Percentiles rank a stretch among this genome's conserved stretches.
These are phyloP conservation scores for Bryoglossum gracile DNA, from an alignment of 495 filamentous ascomycete genomes.

Conservation along the genomic window DNA sequence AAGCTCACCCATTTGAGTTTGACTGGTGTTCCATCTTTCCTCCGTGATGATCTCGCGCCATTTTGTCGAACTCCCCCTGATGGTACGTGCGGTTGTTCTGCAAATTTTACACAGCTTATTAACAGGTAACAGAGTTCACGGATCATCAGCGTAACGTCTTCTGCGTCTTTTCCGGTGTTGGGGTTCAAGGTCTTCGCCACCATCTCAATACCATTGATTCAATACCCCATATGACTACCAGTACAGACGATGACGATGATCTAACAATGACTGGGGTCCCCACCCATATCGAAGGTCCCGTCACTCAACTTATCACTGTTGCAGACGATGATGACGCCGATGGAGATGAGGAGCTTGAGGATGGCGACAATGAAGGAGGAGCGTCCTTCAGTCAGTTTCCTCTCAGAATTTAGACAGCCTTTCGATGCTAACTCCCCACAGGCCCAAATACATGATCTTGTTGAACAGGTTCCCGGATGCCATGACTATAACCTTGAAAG, in stretches of 20 bases:
- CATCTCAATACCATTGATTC: constrained; percentile 55
- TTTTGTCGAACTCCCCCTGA: constrained; percentile 84
- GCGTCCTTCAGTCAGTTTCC: constrained; percentile 4
- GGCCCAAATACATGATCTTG: too few species aligned
- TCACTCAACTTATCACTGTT: constrained; percentile 43
- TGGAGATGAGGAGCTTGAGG: constrained; percentile 29
- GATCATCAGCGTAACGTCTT: constrained; percentile 91
- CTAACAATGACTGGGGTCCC: constrained; percentile 49
- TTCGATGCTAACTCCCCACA: too few species aligned
- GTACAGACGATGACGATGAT: constrained; percentile 52
- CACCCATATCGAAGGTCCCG: constrained; percentile 49
- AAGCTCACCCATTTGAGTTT: constrained; percentile 91
- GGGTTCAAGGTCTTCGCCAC: constrained; percentile 68
- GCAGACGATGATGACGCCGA: constrained; percentile 38
- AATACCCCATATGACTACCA: constrained; percentile 39
- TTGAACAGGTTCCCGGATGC: too few species aligned
- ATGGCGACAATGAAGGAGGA: constrained; percentile 21
- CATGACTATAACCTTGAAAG: too few species aligned
- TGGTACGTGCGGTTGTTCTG: constrained; percentile 35
- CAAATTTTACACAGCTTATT: constrained; percentile 18
- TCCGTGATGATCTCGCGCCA: constrained; percentile 64
- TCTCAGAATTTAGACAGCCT: too few species aligned
- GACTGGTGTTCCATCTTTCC: constrained; percentile 84
- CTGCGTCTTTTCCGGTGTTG: constrained; percentile 91
- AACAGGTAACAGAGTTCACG: constrained; percentile 69